Base-by-base conservation (phyloP, 345 rosid genomes). In the Linum lewisii region DNA sequence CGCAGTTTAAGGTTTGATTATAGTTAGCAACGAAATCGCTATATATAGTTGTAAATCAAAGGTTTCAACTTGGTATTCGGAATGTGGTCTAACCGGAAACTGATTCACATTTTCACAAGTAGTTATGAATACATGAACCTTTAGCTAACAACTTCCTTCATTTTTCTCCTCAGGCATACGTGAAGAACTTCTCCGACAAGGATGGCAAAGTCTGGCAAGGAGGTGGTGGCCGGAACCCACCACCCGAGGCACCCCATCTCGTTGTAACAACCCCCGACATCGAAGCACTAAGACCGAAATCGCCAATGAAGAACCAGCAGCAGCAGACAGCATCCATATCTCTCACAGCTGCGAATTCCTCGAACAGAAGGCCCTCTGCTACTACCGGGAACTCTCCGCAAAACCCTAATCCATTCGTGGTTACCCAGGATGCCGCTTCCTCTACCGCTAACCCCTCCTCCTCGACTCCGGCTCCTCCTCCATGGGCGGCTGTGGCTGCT, bases 151-250 rank as follows among this genome's bases (percentile, higher is more conserved):
- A 29, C 34, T 29, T 29, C 34, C 2, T 4, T 29, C 34, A 29
- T 29, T 29, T 29, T 29, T 29, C 34, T 51, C 62, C 63, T 34
- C 84, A 93, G 99, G 75, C 90, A 16, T 93, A 81, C 68, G 57
- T 61, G 37, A 83, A 70, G 68, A 89, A 75, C 75, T 93, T 93
- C 20, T 71, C 84, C 7, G 97, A 93, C 78, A 85, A 84, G 75
- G 99, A 93, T 54, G 97, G 99, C 55, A 90, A 85, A 70, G 90
- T 90, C 34, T 93, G 97, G 97, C 99, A 85, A 85, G 97, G 97
- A 59, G 99, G 94, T 18, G 95, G 97, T 54, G 99, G 99, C 19
- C 74, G 97, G 68, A 89, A 93, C 64, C 97, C 97, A 1, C 99
- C 90, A 20, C 96, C 96, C 0, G 97, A 85, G 10, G 88, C 97